Conservation (phyloP, 371 early-diverging fungal species). For the Apophysomyces elegans region DNA sequence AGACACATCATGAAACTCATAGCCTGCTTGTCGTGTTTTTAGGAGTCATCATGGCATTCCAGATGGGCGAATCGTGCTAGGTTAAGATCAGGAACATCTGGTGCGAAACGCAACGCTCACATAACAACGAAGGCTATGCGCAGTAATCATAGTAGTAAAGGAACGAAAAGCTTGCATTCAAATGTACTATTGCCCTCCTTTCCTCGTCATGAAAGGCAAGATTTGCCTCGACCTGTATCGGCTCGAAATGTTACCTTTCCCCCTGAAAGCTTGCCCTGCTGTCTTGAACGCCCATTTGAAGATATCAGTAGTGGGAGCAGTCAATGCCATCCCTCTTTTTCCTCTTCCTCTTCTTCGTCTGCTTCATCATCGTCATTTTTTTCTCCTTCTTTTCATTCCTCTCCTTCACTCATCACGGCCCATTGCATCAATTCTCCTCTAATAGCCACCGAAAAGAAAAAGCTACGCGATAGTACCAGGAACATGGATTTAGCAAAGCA, state of each 20-base stretch:
- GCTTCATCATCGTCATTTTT: neutral
- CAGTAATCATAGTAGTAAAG: neutral
- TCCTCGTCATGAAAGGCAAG: neutral
- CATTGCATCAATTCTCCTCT: slow-evolving; percentile 1
- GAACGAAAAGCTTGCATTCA: neutral
- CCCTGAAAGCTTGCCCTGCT: slow-evolving; percentile 1
- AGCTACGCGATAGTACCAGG: neutral
- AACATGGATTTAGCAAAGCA: neutral
- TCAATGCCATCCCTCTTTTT: neutral
- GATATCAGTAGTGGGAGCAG: neutral
- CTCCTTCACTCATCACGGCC: neutral
- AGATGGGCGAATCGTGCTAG: too few relatives aligned
- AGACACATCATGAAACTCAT: neutral
- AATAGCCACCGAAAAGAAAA: neutral
- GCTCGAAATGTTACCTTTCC: neutral
- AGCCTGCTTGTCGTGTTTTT: neutral
- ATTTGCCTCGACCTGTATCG: neutral
- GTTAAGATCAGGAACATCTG: too few relatives aligned
- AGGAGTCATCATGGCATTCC: too few relatives aligned
- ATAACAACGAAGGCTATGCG: neutral
- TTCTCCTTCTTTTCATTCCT: neutral
- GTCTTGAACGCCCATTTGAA: neutral
- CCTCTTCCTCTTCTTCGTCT: slow-evolving; percentile 6
- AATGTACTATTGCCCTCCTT: neutral
- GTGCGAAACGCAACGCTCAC: neutral